These are phyloP conservation scores for Lachancea thermotolerans DNA, from an alignment of 805 yeast genomes.

Conservation along the genomic window DNA sequence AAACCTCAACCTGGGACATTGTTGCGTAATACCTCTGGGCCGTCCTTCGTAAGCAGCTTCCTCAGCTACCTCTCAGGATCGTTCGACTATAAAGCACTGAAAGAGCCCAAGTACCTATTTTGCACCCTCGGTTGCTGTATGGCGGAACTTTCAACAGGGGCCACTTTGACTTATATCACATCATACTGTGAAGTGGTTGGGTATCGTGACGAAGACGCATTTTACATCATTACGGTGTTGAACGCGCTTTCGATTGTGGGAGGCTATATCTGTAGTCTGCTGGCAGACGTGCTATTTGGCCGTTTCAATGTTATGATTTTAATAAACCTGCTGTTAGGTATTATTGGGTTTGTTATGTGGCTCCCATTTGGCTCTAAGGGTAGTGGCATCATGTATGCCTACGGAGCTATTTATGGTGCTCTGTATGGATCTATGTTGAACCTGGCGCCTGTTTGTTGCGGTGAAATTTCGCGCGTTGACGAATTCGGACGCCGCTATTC, in stretches of 20 bases:
- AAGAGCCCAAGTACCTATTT: constrained; percentile 39
- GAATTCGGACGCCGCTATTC: constrained; percentile 51
- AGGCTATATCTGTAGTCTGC: constrained; percentile 37
- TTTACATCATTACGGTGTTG: constrained; percentile 40
- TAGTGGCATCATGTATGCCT: constrained; percentile 37
- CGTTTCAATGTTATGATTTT: constrained; percentile 45
- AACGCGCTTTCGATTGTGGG: constrained; percentile 43
- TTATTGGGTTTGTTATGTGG: constrained; percentile 37
- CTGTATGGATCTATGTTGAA: constrained; percentile 50
- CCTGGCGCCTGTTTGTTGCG: constrained; percentile 52
- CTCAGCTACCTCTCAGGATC: constrained; percentile 19
- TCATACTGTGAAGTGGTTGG: constrained; percentile 49
- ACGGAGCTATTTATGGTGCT: constrained; percentile 46
- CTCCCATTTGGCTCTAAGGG: constrained; percentile 35
- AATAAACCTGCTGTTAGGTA: constrained; percentile 31
- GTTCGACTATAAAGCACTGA: constrained; percentile 35
- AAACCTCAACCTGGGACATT: constrained; percentile 24
- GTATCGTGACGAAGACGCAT: constrained; percentile 37
- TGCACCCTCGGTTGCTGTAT: constrained; percentile 39
- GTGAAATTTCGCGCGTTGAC: constrained; percentile 48
- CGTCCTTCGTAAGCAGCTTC: not conserved
- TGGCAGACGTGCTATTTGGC: constrained; percentile 42
- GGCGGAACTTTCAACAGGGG: constrained; percentile 41
- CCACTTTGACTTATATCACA: constrained; percentile 44
- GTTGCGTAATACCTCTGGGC: not conserved